Conservation (phyloP, 805 yeast species). For the Hanseniaspora occidentalis region DNA sequence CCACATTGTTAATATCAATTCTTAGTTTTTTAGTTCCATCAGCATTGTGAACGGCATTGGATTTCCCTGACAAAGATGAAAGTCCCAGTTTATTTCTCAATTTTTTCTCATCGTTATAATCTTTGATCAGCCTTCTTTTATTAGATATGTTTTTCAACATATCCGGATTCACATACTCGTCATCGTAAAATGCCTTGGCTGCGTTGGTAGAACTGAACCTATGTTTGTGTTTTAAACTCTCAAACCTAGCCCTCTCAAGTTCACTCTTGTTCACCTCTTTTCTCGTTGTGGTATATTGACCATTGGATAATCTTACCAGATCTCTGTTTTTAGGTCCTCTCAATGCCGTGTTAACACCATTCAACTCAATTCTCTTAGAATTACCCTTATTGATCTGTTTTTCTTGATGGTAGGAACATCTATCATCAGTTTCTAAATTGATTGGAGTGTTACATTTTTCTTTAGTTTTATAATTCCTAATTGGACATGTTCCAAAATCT, state of each 20-base stretch:
- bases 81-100: constrained; percentile 21
- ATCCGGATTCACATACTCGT: constrained; percentile 36
- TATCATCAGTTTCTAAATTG: constrained; percentile 36
- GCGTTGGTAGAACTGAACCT: constrained; percentile 30
- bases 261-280: constrained; percentile 14
- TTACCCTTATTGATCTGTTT: constrained; percentile 36
- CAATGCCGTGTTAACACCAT: constrained; percentile 38
- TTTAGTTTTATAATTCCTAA: constrained; percentile 33
- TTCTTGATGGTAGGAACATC: constrained; percentile 68
- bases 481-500: constrained; percentile 58
- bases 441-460: constrained; percentile 48
- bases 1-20: too few species aligned
- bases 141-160: constrained; percentile 27
- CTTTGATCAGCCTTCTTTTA: constrained; percentile 29
- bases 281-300: constrained; percentile 18
- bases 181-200: constrained; percentile 39
- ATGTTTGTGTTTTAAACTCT: constrained; percentile 11
- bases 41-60: too few species aligned
- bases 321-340: constrained; percentile 36
- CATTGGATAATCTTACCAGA: constrained; percentile 10
- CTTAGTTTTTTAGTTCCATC: too few species aligned
- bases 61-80: not conserved
- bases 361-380: constrained; percentile 66
- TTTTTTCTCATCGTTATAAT: constrained; percentile 21
- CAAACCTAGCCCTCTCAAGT: too few species aligned